These are phyloP conservation scores for Penicillium corylophilum DNA, from an alignment of 2,329 filamentous ascomycete genomes.

Conservation along the genomic window DNA sequence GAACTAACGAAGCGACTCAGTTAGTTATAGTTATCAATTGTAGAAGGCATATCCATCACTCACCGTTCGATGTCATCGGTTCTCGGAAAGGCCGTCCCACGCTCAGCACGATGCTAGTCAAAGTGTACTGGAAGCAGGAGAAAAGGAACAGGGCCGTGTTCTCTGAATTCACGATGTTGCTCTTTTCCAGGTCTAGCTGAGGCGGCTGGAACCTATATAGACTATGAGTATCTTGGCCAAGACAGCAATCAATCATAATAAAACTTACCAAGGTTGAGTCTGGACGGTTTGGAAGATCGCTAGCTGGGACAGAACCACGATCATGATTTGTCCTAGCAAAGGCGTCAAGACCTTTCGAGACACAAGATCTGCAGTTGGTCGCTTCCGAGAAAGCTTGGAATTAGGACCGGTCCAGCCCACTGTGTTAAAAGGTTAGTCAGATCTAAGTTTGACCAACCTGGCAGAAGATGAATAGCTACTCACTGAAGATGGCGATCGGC, in stretches of 20 bases:
- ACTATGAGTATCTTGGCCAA: conserved; percentile 14
- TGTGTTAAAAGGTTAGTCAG: conserved; percentile 27
- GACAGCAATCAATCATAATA: neutral
- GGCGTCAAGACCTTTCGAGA: conserved; percentile 89
- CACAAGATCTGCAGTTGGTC: conserved; percentile 88
- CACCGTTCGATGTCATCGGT: conserved; percentile 74
- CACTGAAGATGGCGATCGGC: conserved; percentile 92
- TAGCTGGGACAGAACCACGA: conserved; percentile 76
- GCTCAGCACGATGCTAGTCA: conserved; percentile 83
- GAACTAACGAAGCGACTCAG: conserved; percentile 54
- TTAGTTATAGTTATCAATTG: neutral
- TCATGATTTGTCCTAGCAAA: conserved; percentile 79
- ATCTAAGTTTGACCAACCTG: neutral
- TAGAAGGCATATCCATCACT: conserved; percentile 34
- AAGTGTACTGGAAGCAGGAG: conserved; percentile 92
- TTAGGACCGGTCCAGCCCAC: conserved; percentile 95
- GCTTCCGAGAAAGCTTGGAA: conserved; percentile 72
- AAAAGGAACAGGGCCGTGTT: conserved; percentile 89
- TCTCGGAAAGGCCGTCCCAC: conserved; percentile 90
- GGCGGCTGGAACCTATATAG: conserved; percentile 71
- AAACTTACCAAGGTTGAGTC: conserved; percentile 69
- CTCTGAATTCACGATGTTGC: conserved; percentile 86
- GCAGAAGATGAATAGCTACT: conserved; percentile 28
- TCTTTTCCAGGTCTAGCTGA: conserved; percentile 70
- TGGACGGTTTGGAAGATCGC: conserved; percentile 72